phyloP scores from a whole-genome alignment of 192 early-diverging fungal genomes.

The Globomyces pollinis-pini region DNA sequence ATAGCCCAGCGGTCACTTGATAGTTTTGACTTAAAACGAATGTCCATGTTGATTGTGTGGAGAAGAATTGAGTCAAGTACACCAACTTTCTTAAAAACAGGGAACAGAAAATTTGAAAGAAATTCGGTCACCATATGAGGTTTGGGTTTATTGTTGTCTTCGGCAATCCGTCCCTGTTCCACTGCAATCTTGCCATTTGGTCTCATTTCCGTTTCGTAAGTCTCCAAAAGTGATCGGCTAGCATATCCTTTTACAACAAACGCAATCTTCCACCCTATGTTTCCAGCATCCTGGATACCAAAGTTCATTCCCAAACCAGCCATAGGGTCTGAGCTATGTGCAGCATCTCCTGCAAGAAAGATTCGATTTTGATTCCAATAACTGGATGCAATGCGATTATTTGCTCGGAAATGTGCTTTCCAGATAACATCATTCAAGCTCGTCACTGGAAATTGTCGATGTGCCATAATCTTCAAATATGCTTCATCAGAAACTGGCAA shows the following conservation, averaged over 20 bases:
- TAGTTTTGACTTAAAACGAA: neutral
- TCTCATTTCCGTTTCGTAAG: neutral
- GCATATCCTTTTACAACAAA: constrained; percentile 14
- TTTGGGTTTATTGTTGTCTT: neutral
- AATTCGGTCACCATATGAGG: neutral
- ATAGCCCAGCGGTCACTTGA: too few relatives aligned
- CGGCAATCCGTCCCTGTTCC: too few relatives aligned
- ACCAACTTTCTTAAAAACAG: neutral
- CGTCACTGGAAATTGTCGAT: neutral
- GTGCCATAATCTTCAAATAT: neutral
- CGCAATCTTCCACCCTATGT: constrained; percentile 40
- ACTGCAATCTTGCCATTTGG: neutral
- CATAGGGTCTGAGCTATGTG: constrained; percentile 29
- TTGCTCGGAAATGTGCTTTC: constrained; percentile 6
- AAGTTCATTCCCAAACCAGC: constrained; percentile 35
- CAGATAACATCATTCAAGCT: constrained; percentile 6
- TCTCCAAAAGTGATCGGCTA: neutral
- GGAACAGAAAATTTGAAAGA: neutral
- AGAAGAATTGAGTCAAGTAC: too few relatives aligned
- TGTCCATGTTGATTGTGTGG: too few relatives aligned
- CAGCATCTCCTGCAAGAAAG: constrained; percentile 38
- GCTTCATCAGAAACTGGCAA: neutral
- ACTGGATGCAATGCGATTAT: neutral
- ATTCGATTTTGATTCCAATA: constrained; percentile 14
- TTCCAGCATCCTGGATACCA: constrained; percentile 33